Evolutionary conservation across 2,329 filamentous ascomycete genomes (phyloP), one percentile per base, ranked within the genome.

Genomic region (Leptographium lundbergii): DNA sequence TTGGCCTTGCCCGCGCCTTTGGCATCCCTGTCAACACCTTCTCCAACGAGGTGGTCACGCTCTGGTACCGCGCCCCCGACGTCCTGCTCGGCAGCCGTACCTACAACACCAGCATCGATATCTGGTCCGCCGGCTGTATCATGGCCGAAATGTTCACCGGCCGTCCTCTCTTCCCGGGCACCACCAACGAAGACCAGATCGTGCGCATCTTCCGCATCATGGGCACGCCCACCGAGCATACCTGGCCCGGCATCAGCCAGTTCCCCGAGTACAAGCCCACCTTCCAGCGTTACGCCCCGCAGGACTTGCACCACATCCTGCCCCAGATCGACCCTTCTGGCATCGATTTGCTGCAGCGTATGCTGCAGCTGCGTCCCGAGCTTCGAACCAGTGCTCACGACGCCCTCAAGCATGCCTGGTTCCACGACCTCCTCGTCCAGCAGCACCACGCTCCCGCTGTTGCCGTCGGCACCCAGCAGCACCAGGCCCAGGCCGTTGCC

Each of bases 101-200:
- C 25, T 99, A 99, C 77, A 99, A 96, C 74, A 99, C 94, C n/a
- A 95, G 90, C 74, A 97, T 99, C 71, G 94, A 99, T 69, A 97
- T 99, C 70, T 99, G 94, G 94, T 96, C 90, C 7, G 94, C 94
- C 7, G 94, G 94, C 59, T 99, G 94, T 73, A 99, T 99, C 77
- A 97, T 99, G 94, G 94, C 94, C 11, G 94, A 99, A 74, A 96
- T 99, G 91, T 97, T 95, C 73, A 96, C 92, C 0, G 94, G 94
- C 4, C 83, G 94, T 22, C 94, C 94, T 0, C 81, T 99, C 7
- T 99, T 99, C 75, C 94, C 94, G 0, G 94, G 94, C 60, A 99
- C 94, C 1, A 96, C 94, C 45, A 99, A 99, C 71, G 94, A 99
- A 72, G 94, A 99, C 70, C 94, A 99, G 72, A 85, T 97, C 57